These are phyloP conservation scores for Saccharomycopsis fibuligera DNA, from an alignment of 805 yeast species.

Conservation along the genomic window DNA sequence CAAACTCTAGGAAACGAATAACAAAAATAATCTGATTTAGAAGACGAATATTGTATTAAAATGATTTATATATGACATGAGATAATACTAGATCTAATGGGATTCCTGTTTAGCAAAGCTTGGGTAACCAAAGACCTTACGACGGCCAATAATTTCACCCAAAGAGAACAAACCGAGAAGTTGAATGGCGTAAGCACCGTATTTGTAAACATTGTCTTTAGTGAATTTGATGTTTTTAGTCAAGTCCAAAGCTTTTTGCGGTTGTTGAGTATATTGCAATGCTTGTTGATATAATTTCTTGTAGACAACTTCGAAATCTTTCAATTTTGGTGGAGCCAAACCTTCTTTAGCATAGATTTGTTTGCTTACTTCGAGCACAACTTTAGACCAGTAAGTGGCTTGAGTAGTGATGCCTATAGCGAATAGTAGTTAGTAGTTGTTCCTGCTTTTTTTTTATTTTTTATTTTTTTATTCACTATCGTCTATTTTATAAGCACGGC, in stretches of 20 bases:
- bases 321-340: conserved; percentile 79
- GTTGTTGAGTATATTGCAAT: conserved; percentile 45
- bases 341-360: conserved; percentile 88
- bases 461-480: too few relatives aligned
- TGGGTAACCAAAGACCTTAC: conserved; percentile 87
- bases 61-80: not conserved
- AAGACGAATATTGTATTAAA: too few relatives aligned
- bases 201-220: conserved; percentile 55
- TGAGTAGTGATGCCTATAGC: conserved; percentile 37
- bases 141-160: conserved; percentile 96
- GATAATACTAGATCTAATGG: conserved; percentile 1
- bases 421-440: conserved; percentile 1
- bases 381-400: conserved; percentile 66
- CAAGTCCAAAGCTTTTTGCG: conserved; percentile 47
- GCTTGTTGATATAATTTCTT: conserved; percentile 42
- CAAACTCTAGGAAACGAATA: too few relatives aligned
- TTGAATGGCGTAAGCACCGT: conserved; percentile 74
- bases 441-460: too few relatives aligned
- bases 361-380: conserved; percentile 57
- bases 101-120: conserved; percentile 33
- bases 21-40: too few relatives aligned
- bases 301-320: conserved; percentile 74
- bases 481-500: conserved; percentile 29
- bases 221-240: conserved; percentile 37
- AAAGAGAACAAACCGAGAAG: conserved; percentile 84